A percentile compares a stretch with the other conserved stretches of the same genome.
Conservation (phyloP, 257 asterid genomes). For the Mitragyna speciosa region DNA sequence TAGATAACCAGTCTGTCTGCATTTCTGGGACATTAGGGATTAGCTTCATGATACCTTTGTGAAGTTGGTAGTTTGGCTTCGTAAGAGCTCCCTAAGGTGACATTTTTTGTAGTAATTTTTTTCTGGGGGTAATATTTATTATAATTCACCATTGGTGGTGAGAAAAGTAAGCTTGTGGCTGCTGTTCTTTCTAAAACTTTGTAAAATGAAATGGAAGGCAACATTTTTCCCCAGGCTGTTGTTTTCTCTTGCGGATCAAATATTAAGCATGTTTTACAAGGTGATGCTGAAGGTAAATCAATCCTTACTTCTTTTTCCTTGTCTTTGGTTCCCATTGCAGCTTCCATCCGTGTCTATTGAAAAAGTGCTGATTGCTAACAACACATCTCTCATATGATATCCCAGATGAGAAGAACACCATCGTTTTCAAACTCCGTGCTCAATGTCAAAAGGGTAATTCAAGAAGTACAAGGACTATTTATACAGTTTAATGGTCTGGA, state of each 20-base stretch:
- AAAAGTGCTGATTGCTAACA: constrained; percentile 85
- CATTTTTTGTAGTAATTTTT: background rate
- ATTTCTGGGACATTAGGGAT: background rate
- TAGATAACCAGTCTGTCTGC: background rate
- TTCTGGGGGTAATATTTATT: no score
- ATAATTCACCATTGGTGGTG: background rate
- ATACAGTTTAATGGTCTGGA: background rate
- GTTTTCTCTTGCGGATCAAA: background rate
- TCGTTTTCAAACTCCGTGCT: constrained; percentile 78
- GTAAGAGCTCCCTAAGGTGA: background rate
- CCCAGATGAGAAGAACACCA: constrained; percentile 79
- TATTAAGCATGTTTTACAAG: constrained; percentile 4
- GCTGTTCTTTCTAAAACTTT: background rate
- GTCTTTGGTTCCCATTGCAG: constrained; percentile 36
- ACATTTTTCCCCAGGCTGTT: background rate
- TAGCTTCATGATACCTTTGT: background rate
- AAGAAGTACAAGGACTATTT: constrained; percentile 55
- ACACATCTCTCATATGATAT: constrained; percentile 81
- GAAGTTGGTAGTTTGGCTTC: background rate
- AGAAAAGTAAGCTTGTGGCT: background rate
- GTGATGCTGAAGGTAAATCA: background rate
- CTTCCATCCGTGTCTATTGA: constrained; percentile 96
- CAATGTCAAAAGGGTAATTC: constrained; percentile 52
- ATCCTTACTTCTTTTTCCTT: background rate
- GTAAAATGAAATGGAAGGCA: background rate